Evolutionary conservation across 768 basidiomycete genomes (phyloP).

Genomic region (Suillus subaureus): DNA sequence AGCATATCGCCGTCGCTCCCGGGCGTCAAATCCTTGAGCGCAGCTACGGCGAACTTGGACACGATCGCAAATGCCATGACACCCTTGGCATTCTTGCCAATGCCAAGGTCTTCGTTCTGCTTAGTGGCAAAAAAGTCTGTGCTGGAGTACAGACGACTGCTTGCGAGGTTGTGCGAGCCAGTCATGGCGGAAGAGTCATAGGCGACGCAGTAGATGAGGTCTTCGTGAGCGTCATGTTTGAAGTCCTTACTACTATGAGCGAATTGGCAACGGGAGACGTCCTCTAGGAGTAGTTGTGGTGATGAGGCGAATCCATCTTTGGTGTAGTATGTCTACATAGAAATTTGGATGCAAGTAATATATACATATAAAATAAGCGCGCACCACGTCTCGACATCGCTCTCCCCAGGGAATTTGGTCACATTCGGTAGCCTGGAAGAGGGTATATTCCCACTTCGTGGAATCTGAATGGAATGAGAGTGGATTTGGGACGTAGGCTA

Average conservation of each 20-base stretch:
- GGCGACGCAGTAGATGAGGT: slow-evolving; percentile 89
- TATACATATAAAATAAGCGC: no score
- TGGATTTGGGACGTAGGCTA: slow-evolving; percentile 51
- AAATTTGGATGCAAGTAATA: slow-evolving; percentile 16
- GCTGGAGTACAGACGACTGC: slow-evolving; percentile 78
- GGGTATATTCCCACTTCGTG: slow-evolving; percentile 67
- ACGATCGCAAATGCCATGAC: slow-evolving; percentile 92
- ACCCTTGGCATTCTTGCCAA: slow-evolving; percentile 83
- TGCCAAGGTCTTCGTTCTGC: slow-evolving; percentile 83
- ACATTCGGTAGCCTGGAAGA: slow-evolving; percentile 79
- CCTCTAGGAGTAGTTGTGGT: slow-evolving; percentile 59
- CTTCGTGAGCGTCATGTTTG: slow-evolving; percentile 68
- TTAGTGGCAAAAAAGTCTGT: slow-evolving; percentile 77
- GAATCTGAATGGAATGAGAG: slow-evolving; percentile 88
- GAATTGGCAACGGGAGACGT: slow-evolving; percentile 83
- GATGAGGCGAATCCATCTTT: slow-evolving; percentile 74
- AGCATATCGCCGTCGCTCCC: slow-evolving; percentile 69
- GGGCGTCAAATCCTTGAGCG: slow-evolving; percentile 67
- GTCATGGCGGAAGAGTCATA: slow-evolving; percentile 62
- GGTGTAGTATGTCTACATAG: slow-evolving; percentile 81
- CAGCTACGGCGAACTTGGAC: slow-evolving; percentile 86
- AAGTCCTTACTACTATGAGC: slow-evolving; percentile 87
- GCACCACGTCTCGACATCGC: slow-evolving; percentile 74
- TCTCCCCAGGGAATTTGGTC: slow-evolving; percentile 52
- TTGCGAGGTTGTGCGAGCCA: slow-evolving; percentile 45